Evolutionary conservation across 306 rosid genomes (phyloP).

Genomic region (Castanospermum australe): DNA sequence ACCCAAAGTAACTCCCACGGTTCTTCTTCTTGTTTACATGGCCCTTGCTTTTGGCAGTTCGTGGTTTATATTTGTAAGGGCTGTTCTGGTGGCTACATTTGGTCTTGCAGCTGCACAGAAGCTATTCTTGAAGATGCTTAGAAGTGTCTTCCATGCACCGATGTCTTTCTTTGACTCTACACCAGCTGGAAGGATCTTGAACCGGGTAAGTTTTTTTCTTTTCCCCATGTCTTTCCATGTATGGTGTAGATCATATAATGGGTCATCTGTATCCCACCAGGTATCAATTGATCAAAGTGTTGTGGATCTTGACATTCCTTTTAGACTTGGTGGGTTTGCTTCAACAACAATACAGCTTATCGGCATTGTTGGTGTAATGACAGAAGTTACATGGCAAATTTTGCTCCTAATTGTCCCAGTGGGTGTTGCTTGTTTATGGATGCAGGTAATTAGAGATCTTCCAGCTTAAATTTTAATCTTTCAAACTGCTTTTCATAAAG

Average conservation of each 20-base stretch:
- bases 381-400: constrained; percentile 96
- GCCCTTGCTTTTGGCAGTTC: constrained; percentile 98
- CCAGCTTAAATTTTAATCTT: constrained; percentile 17
- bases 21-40: constrained; percentile 88
- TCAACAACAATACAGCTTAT: constrained; percentile 93
- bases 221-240: background rate
- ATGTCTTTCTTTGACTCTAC: constrained; percentile 99
- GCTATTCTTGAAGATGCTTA: constrained; percentile 86
- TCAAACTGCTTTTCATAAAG: background rate
- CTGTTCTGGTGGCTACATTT: constrained; percentile 93
- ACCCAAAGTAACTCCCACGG: constrained; percentile 80
- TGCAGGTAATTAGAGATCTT: constrained; percentile 76
- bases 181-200: constrained; percentile 97
- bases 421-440: constrained; percentile 98
- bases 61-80: constrained; percentile 88
- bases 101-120: constrained; percentile 98
- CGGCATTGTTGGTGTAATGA: constrained; percentile 97
- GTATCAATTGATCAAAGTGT: constrained; percentile 98
- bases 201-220: constrained; percentile 63
- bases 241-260: constrained; percentile 22
- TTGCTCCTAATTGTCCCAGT: constrained; percentile 92
- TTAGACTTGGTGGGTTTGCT: constrained; percentile 99
- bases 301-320: constrained; percentile 99
- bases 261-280: constrained; percentile 44
- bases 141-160: constrained; percentile 89